Base-by-base conservation (phyloP, 2,329 filamentous ascomycete genomes). In the Fusarium sp. region DNA sequence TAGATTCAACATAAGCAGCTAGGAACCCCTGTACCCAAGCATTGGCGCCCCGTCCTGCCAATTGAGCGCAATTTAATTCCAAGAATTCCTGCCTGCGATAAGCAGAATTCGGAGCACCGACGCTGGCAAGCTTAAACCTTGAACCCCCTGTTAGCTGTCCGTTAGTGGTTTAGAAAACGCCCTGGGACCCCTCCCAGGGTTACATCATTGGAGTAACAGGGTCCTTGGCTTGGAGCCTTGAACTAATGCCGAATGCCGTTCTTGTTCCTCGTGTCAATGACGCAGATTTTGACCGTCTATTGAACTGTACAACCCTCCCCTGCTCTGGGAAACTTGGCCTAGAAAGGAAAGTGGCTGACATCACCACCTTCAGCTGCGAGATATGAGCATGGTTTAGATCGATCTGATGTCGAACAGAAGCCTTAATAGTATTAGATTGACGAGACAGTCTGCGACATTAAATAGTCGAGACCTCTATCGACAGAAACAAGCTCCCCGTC, bases 1-100 rank as follows among this genome's bases (percentile, higher is more conserved):
- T 60, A 89, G 33, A 35, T 5, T 4, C 18, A 25, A 88, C 72
- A 88, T 85, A 65, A 18, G 9, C n/a, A 27, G 21, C 23, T 54
- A 52, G 44, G n/a, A 38, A 60, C 27, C 45, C 51, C 45, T 63
- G 38, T 9, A 25, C 5, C 23, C 7, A 42, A 21, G 39, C 48
- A 37, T 55, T 55, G 29, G 41, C 31, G 33, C 33, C 41, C 33
- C 33, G 27, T 33, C 2, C 21, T 12, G 10, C 41, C 51, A 59
- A 51, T 48, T 37, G 18, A 42, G 55, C 46, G 49, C 38, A 60
- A 67, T 67, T 66, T 61, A 44, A n/a, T 48, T 62, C 27, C 52
- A 46, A 48, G 41, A 21, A 41, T 23, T 33, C 11, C 25, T 23
- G 10, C 42, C 14, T 39, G 18, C 15, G 52, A 62, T 37, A 46